Percentiles rank a stretch among this genome's conserved stretches.
These are phyloP conservation scores for Cenchrus fungigraminus DNA, from an alignment of 176 grass and related monocot genomes.

Conservation along the genomic window DNA sequence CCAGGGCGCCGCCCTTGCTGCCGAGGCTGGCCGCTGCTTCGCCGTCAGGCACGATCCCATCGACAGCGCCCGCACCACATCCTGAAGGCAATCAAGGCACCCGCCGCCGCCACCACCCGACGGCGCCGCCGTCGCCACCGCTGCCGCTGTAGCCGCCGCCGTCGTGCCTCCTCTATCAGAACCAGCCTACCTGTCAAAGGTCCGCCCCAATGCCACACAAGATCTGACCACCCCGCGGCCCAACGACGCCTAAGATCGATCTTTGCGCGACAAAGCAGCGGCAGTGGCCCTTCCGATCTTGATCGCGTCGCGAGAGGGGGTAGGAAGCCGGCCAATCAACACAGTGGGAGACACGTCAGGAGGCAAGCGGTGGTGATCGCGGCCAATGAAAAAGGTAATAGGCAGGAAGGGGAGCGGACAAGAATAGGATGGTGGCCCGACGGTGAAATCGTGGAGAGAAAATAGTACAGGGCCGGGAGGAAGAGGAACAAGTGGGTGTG, in stretches of 20 bases:
- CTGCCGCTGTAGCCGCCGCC: conserved; percentile 14
- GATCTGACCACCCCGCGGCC: not conserved
- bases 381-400: not conserved
- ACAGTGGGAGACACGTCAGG: conserved; percentile 23
- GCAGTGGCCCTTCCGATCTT: not conserved
- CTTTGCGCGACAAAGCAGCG: not conserved
- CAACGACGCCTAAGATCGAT: conserved; percentile 26
- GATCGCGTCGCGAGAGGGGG: not conserved
- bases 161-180: conserved; percentile 17
- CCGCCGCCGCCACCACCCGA: conserved; percentile 22
- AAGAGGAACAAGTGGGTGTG: not conserved
- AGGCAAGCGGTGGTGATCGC: not conserved
- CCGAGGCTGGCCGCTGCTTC: not conserved
- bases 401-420: not conserved
- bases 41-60: conserved; percentile 53
- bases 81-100: conserved; percentile 47
- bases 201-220: not conserved
- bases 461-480: not conserved
- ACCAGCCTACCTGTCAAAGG: not conserved
- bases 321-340: not conserved
- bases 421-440: conserved; percentile 31
- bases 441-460: not conserved
- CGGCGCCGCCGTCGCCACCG: conserved; percentile 37
- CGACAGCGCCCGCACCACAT: conserved; percentile 41
- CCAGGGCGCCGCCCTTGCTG: not conserved